Conservation (phyloP, 345 rosid genomes). For the Moricandia arvensis region DNA sequence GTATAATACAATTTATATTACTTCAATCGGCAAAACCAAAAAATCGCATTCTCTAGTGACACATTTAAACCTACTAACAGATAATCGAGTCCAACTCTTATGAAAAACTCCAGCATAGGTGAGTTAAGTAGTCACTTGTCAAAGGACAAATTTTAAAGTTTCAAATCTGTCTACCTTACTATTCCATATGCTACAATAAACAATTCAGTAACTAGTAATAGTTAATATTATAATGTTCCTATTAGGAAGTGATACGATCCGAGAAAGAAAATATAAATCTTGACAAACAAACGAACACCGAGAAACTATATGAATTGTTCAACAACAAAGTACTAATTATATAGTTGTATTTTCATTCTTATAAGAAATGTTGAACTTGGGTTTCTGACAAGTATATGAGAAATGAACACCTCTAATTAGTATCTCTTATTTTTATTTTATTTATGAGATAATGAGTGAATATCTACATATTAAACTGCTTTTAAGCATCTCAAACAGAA, state of each 20-base stretch:
- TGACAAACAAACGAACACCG: neutral
- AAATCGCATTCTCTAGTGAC: too few relatives aligned
- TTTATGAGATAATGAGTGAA: neutral
- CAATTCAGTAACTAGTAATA: neutral
- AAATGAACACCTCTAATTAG: neutral
- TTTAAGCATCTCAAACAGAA: neutral
- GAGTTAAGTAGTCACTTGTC: too few relatives aligned
- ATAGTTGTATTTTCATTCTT: neutral
- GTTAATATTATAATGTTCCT: neutral
- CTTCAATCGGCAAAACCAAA: too few relatives aligned
- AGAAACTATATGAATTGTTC: neutral
- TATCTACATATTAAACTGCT: neutral
- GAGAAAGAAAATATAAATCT: neutral
- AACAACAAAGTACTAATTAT: neutral
- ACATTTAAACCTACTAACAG: too few relatives aligned
- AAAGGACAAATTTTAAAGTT: too few relatives aligned
- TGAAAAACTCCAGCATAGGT: too few relatives aligned
- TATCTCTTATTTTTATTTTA: too few relatives aligned
- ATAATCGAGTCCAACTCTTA: too few relatives aligned
- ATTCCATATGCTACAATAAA: neutral
- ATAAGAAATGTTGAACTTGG: neutral
- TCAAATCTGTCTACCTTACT: too few relatives aligned
- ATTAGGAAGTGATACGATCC: slow-evolving; percentile 1
- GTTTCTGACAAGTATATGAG: neutral
- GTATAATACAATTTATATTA: too few relatives aligned